These are phyloP conservation scores for Starmerella floricola DNA, from an alignment of 805 yeast genomes.

Conservation along the genomic window DNA sequence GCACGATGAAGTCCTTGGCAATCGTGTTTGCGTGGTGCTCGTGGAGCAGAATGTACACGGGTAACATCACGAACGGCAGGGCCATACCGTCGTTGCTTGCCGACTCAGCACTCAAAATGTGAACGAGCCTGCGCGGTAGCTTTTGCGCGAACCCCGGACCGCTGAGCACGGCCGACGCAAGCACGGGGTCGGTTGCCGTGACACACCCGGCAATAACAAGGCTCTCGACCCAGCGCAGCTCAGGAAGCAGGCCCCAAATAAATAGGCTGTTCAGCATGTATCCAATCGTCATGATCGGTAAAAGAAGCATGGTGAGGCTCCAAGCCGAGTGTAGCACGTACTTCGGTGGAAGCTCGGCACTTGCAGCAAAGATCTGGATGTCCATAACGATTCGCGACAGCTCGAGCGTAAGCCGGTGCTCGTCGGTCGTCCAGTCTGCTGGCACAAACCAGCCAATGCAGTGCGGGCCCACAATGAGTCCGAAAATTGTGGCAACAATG, in stretches of 20 bases:
- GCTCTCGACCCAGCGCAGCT: constrained; percentile 42
- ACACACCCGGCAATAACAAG: constrained; percentile 56
- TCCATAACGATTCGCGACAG: constrained; percentile 48
- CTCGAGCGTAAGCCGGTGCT: constrained; percentile 16
- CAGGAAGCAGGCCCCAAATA: constrained; percentile 50
- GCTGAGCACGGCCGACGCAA: constrained; percentile 40
- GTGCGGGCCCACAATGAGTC: constrained; percentile 80
- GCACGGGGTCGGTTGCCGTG: constrained; percentile 67
- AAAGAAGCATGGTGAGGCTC: constrained; percentile 44
- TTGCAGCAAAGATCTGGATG: constrained; percentile 60
- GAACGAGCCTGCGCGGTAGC: constrained; percentile 46
- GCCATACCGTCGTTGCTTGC: constrained; percentile 61
- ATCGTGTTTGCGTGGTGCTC: constrained; percentile 37
- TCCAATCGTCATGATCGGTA: constrained; percentile 61
- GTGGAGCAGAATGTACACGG: constrained; percentile 43
- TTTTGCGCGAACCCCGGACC: constrained; percentile 62
- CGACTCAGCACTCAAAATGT: constrained; percentile 55
- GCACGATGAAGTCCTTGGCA: constrained; percentile 50
- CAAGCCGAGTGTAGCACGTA: constrained; percentile 50
- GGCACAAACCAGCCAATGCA: constrained; percentile 77
- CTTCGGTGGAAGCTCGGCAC: constrained; percentile 59
- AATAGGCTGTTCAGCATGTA: constrained; percentile 56
- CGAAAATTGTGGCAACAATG: constrained; percentile 72
- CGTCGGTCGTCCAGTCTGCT: constrained; percentile 68
- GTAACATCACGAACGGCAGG: constrained; percentile 50